Evolutionary conservation across 345 rosid genomes (phyloP), one percentile per base, ranked within the genome.

Genomic region (Eucalyptus leucophloia): DNA sequence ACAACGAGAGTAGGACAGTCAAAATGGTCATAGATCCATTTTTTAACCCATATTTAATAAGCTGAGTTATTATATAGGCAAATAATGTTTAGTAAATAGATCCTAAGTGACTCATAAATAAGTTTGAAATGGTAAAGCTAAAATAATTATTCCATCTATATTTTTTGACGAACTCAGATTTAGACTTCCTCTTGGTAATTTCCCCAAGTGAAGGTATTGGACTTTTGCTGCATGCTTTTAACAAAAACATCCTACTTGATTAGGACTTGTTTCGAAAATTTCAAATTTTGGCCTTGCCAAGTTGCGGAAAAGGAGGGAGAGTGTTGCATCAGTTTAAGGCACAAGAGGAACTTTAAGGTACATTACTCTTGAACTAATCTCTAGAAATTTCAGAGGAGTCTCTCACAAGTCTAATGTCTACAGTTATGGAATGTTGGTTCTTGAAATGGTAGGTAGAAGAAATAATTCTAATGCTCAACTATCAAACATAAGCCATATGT

Each of bases 231-330:
- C 24, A 0, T 0, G 1, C 24, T 18, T 53, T 53, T 53, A 53
- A 53, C 23, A 53, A 94, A 2, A 95, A 93, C 49, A 91, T 94
- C 49, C 89, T 95, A 12, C 90, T 93, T 6, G 92, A 95, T 81
- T 87, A 91, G 3, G 83, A 90, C 18, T 94, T 32, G 47, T 54
- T 30, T 94, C 95, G 2, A 94, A 93, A 24, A 92, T 92, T 26
- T 92, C 95, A 0, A 95, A 95, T 88, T 95, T 95, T 15, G 94
- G 94, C 4, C 95, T 95, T 10, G 93, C 95, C 23, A 93, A 94
- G 88, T 90, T 92, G 10, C 91, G 93, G 47, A 69, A 87, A 53
- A 90, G 87, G 62, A 91, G 89, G 67, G 94, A 90, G 17, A 93
- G 94, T 53, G 60, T 90, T 14, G 49, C 92, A 12, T 92, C 96